Percentiles rank a stretch among this genome's conserved stretches.
These are phyloP conservation scores for Oryza coarctata DNA, from an alignment of 176 grass and related monocot genomes.

Conservation along the genomic window DNA sequence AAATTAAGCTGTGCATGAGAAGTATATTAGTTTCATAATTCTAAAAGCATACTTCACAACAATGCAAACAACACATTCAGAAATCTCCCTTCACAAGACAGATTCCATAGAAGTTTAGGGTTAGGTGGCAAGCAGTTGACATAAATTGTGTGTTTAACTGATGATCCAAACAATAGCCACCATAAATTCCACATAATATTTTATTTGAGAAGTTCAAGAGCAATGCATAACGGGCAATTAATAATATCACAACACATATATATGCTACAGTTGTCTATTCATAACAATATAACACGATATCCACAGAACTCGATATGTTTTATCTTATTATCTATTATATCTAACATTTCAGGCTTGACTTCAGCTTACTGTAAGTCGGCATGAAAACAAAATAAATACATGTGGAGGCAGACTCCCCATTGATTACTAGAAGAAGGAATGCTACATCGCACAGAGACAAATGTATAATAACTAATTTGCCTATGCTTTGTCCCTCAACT, in stretches of 20 bases:
- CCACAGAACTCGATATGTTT: background rate
- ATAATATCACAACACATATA: background rate
- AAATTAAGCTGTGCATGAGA: slow-evolving; percentile 16
- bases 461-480: background rate
- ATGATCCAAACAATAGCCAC: background rate
- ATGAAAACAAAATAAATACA: background rate
- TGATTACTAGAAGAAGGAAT: slow-evolving; percentile 1
- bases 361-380: background rate
- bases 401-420: background rate
- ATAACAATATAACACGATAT: slow-evolving; percentile 3
- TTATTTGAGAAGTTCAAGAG: background rate
- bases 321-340: background rate
- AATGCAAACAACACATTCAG: background rate
- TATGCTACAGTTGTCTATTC: background rate
- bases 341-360: background rate
- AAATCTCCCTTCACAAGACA: background rate
- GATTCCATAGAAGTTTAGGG: background rate
- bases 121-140: background rate
- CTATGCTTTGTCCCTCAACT: background rate
- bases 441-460: background rate
- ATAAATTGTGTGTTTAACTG: background rate
- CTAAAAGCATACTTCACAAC: background rate
- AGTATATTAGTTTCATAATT: slow-evolving; percentile 13
- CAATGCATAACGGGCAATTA: slow-evolving; percentile 2
- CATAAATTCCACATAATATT: background rate